A percentile compares a stretch with the other conserved stretches of the same genome.
These are phyloP conservation scores for Plasmodium yoelii DNA, from an alignment of 169 alveolate genomes.

Conservation along the genomic window DNA sequence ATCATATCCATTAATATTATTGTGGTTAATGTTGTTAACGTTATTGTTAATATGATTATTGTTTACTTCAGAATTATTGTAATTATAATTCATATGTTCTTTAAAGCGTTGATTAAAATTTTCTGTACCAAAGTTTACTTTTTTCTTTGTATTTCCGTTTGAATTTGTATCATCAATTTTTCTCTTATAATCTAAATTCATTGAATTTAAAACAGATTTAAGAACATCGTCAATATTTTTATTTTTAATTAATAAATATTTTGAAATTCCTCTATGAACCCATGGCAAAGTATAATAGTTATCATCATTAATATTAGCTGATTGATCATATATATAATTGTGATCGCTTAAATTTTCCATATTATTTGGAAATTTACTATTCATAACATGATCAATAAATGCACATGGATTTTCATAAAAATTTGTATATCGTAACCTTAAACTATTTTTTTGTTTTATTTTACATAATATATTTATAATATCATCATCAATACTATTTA, in stretches of 20 bases:
- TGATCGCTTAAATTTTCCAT: constrained; percentile 37
- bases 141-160: constrained; percentile 30
- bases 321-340: constrained; percentile 61
- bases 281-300: constrained; percentile 70
- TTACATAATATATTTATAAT: constrained; percentile 64
- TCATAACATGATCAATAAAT: constrained; percentile 75
- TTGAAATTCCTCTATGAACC: constrained; percentile 77
- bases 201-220: constrained; percentile 63
- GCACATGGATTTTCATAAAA: constrained; percentile 75
- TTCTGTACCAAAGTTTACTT: constrained; percentile 8
- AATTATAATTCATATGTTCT: constrained; percentile 11
- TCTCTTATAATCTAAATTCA: constrained; percentile 63
- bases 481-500: constrained; percentile 51
- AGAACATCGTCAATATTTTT: constrained; percentile 72
- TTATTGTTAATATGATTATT: constrained; percentile 19
- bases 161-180: constrained; percentile 25
- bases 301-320: constrained; percentile 75
- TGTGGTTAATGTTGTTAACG: constrained; percentile 8
- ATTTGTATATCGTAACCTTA: constrained; percentile 63
- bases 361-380: constrained; percentile 65
- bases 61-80: constrained; percentile 12
- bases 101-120: constrained; percentile 22
- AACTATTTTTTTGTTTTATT: constrained; percentile 59
- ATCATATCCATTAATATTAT: constrained; percentile 39
- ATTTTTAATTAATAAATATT: constrained; percentile 60